Percentiles rank a stretch among this genome's conserved stretches.
phyloP scores from a whole-genome alignment of 1,284 basidiomycete genomes.

The Termitomyces sp. region DNA sequence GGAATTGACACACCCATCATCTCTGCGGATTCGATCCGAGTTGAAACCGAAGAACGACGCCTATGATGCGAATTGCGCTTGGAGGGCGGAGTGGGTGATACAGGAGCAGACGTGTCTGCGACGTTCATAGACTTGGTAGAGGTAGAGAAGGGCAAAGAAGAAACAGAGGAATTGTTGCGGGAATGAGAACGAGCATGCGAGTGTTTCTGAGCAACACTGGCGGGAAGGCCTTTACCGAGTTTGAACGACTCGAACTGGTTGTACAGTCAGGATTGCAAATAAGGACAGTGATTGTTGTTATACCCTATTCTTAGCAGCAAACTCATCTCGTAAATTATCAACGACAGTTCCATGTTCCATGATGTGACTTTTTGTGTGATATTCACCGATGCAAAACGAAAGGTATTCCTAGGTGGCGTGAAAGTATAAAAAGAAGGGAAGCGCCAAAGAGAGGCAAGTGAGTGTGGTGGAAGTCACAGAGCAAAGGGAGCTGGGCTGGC shows the following conservation, averaged over 20 bases:
- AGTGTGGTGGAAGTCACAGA: constrained; percentile 8
- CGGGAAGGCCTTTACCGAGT: constrained; percentile 38
- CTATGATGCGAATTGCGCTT: constrained; percentile 75
- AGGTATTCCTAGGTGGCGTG: constrained; percentile 22
- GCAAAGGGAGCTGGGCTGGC: constrained; percentile 14
- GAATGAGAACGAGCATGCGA: constrained; percentile 68
- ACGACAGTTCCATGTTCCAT: constrained; percentile 22
- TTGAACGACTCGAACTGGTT: constrained; percentile 62
- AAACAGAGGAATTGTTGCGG: constrained; percentile 47
- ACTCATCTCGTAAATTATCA: constrained; percentile 26
- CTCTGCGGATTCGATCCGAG: constrained; percentile 76
- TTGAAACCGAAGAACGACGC: constrained; percentile 79
- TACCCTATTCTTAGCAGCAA: constrained; percentile 43
- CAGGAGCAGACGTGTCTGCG: constrained; percentile 16
- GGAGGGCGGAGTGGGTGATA: constrained; percentile 26
- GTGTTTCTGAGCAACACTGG: constrained; percentile 32
- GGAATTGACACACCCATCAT: constrained; percentile 75
- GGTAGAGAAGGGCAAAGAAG: constrained; percentile 25
- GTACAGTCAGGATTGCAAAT: not conserved
- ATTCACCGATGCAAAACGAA: constrained; percentile 20
- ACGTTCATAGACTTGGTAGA: constrained; percentile 28
- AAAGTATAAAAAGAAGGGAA: constrained; percentile 24
- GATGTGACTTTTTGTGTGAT: constrained; percentile 12
- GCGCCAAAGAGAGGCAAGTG: constrained; percentile 17
- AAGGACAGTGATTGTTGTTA: constrained; percentile 1